A percentile compares a stretch with the other conserved stretches of the same genome.
phyloP scores from a whole-genome alignment of 257 asterid genomes.

The Solanum neorickii region DNA sequence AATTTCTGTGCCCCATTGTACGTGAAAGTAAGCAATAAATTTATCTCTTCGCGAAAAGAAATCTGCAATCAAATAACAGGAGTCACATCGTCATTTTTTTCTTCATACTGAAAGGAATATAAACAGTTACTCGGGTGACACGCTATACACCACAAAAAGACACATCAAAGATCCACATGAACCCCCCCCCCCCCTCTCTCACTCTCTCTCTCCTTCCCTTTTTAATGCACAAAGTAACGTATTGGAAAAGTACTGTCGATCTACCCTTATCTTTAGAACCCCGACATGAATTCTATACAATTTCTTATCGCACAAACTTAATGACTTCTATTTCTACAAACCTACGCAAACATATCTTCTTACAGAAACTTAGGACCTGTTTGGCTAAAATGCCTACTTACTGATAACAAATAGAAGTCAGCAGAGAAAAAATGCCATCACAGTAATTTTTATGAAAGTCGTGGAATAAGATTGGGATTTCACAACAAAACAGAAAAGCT shows the following conservation, averaged over 20 bases:
- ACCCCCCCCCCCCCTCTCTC: background rate
- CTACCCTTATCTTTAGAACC: background rate
- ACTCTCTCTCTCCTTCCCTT: background rate
- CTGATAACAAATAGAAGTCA: background rate
- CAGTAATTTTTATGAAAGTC: background rate
- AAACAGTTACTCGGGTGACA: background rate
- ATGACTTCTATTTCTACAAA: background rate
- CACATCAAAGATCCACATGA: background rate
- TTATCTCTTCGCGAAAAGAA: background rate
- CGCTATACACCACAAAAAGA: background rate
- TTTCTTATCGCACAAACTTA: background rate
- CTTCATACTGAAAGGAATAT: background rate
- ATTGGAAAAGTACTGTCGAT: background rate
- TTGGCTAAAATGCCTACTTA: background rate
- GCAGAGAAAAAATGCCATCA: background rate
- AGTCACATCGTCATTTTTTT: background rate
- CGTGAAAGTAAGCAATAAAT: background rate
- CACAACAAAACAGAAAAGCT: background rate
- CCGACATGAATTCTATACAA: background rate
- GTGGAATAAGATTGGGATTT: background rate
- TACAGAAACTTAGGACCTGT: background rate
- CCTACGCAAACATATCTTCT: background rate
- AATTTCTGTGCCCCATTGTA: constrained; percentile 56
- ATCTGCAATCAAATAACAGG: constrained; percentile 16
- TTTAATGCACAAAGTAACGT: background rate